Evolutionary conservation across 345 rosid genomes (phyloP).

Genomic region (Euphorbia pulcherrima): DNA sequence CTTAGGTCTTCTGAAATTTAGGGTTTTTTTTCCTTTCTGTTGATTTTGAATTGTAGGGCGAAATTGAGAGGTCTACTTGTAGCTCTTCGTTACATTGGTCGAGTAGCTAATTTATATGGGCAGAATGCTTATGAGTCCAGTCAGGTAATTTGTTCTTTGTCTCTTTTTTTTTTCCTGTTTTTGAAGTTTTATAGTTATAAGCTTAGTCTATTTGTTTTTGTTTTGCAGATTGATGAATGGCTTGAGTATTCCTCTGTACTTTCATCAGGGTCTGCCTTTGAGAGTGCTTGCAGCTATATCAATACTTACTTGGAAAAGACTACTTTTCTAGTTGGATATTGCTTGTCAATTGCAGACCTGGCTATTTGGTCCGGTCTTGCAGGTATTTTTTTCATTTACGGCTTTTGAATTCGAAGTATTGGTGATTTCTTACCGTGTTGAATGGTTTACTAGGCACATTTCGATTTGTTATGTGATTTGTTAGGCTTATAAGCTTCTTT

Average conservation of each 20-base stretch:
- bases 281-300: conserved; percentile 59
- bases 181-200: neutral
- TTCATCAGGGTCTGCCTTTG: conserved; percentile 75
- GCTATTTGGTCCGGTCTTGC: conserved; percentile 86
- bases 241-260: conserved; percentile 63
- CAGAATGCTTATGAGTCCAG: conserved; percentile 42
- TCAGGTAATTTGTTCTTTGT: conserved; percentile 49
- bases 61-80: conserved; percentile 50
- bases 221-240: conserved; percentile 74
- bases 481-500: too few relatives aligned
- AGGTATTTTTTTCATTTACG: conserved; percentile 36
- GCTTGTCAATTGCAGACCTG: conserved; percentile 71
- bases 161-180: too few relatives aligned
- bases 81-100: conserved; percentile 62
- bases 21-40: too few relatives aligned
- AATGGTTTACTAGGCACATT: too few relatives aligned
- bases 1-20: too few relatives aligned
- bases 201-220: neutral
- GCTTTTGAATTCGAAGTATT: neutral
- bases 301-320: conserved; percentile 46
- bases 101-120: conserved; percentile 54
- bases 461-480: too few relatives aligned
- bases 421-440: neutral
- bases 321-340: conserved; percentile 67
- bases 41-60: conserved; percentile 29